phyloP scores from a whole-genome alignment of 305 asterid species.

The Fraxinus dipetala region DNA sequence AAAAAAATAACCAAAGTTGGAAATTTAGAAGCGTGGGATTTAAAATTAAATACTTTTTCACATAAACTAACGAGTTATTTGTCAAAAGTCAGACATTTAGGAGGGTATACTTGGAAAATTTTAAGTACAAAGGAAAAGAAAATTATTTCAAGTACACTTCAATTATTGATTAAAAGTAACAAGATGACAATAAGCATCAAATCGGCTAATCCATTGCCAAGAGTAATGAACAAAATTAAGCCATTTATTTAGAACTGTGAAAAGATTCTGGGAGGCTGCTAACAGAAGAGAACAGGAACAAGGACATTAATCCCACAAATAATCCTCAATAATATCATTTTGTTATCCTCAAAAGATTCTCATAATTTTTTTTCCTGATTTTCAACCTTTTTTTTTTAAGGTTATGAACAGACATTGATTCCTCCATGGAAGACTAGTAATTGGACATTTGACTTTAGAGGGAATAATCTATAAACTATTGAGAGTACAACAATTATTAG shows the following conservation, averaged over 20 bases:
- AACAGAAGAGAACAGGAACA: not conserved
- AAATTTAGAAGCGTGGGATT: not conserved
- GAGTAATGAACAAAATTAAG: constrained; percentile 22
- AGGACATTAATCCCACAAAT: not conserved
- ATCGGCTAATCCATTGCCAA: not conserved
- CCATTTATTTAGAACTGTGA: not conserved
- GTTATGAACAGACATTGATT: constrained; percentile 2
- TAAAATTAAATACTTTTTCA: not conserved
- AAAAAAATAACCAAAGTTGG: not conserved
- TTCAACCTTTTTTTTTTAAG: not conserved
- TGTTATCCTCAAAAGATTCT: constrained; percentile 3
- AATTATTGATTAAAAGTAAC: not conserved
- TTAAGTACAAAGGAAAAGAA: not conserved
- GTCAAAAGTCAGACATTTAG: not conserved
- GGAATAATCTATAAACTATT: constrained; percentile 19
- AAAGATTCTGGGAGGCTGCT: constrained; percentile 5
- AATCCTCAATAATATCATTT: not conserved
- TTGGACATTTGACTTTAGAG: constrained; percentile 31
- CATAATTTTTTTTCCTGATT: not conserved
- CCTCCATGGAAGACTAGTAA: not conserved
- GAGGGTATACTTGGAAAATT: not conserved
- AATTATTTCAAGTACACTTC: not conserved
- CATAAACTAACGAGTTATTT: not conserved
- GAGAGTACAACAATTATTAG: constrained; percentile 21
- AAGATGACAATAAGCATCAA: not conserved